Evolutionary conservation across 352 stramenopile genomes (phyloP).

Genomic region (Hyphochytrium catenoides): DNA sequence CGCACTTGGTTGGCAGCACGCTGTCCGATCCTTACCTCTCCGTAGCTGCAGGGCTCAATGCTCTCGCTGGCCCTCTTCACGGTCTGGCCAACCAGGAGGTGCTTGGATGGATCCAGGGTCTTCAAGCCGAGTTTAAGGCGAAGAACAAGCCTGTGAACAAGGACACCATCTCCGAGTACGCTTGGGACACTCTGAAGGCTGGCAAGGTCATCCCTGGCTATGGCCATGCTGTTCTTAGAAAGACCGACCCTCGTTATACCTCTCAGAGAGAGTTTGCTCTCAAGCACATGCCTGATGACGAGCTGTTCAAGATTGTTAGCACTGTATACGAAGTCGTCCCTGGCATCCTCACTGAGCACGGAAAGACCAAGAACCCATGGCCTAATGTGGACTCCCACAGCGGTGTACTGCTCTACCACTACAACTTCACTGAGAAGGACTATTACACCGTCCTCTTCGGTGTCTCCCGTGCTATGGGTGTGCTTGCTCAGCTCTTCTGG

Average conservation of each 20-base stretch:
- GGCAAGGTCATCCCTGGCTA: constrained; percentile 98
- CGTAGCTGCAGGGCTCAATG: constrained; percentile 86
- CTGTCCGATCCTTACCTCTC: constrained; percentile 93
- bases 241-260: constrained; percentile 96
- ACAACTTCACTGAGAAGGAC: constrained; percentile 96
- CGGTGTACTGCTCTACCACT: constrained; percentile 95
- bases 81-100: constrained; percentile 98
- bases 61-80: constrained; percentile 89
- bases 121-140: constrained; percentile 85
- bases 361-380: constrained; percentile 98
- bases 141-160: constrained; percentile 89
- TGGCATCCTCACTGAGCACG: constrained; percentile 91
- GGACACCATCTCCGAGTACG: constrained; percentile 96
- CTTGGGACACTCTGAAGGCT: constrained; percentile 93
- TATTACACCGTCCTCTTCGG: constrained; percentile 99
- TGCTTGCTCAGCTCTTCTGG: constrained; percentile 94
- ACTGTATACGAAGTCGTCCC: constrained; percentile 99
- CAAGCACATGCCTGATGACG: constrained; percentile 97
- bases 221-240: constrained; percentile 91
- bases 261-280: constrained; percentile 97
- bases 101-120: constrained; percentile 69
- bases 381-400: constrained; percentile 97
- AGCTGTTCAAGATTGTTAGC: constrained; percentile 96
- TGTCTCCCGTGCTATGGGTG: constrained; percentile 90
- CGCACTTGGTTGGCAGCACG: constrained; percentile 91